A percentile compares a stretch with the other conserved stretches of the same genome.
These are phyloP conservation scores for Pyrrhoderma noxium DNA, from an alignment of 1,284 basidiomycete genomes.

Conservation along the genomic window DNA sequence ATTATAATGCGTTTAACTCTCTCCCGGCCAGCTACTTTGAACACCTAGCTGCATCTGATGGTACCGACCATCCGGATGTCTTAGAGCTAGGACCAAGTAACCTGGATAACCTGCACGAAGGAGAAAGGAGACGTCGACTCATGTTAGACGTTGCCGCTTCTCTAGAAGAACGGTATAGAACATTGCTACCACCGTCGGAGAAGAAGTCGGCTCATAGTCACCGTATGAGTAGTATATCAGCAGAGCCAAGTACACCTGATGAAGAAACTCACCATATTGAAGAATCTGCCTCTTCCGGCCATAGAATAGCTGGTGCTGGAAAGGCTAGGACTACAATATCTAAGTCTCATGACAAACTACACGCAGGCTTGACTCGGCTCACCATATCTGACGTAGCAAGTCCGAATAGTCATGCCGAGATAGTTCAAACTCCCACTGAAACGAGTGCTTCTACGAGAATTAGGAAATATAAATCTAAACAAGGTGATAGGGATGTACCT, in stretches of 20 bases:
- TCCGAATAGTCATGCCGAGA: too few species aligned
- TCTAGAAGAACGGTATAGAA: conserved; percentile 63
- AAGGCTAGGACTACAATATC: too few species aligned
- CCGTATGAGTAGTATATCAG: conserved; percentile 10
- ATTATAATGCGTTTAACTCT: conserved; percentile 56
- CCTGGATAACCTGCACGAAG: conserved; percentile 43
- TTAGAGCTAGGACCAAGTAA: conserved; percentile 35
- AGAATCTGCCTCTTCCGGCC: too few species aligned
- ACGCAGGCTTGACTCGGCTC: too few species aligned
- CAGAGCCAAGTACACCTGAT: conserved; percentile 15
- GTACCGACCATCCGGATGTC: conserved; percentile 19
- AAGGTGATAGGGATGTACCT: too few species aligned
- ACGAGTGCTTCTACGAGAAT: too few species aligned
- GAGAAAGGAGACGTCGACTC: conserved; percentile 59
- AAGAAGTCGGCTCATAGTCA: conserved; percentile 24
- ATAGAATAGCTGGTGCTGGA: too few species aligned
- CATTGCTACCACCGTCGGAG: conserved; percentile 49
- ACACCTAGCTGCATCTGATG: conserved; percentile 21
- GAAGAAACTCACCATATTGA: background rate
- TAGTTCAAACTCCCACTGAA: too few species aligned
- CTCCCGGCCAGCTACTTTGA: conserved; percentile 50
- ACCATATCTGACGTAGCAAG: too few species aligned
- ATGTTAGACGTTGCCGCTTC: conserved; percentile 61
- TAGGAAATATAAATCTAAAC: too few species aligned
- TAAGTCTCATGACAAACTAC: too few species aligned